Evolutionary conservation across 345 rosid species (phyloP).

Genomic region (Aurinia saxatilis): DNA sequence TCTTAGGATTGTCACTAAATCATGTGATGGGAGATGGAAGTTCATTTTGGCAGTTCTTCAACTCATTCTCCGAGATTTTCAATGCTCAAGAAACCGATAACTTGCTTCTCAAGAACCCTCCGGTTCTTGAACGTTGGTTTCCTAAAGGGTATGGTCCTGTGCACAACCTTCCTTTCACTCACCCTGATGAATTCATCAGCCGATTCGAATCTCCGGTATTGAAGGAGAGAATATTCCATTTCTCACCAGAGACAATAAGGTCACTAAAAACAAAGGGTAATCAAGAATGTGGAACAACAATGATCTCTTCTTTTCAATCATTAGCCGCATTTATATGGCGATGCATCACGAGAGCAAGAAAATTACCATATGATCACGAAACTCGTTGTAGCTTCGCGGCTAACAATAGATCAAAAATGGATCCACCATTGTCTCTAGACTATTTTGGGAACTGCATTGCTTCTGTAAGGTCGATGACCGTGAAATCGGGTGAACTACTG

Average conservation of each 20-base stretch:
- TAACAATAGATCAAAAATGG: slow-evolving; percentile 41
- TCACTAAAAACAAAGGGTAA: slow-evolving; percentile 48
- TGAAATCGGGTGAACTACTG: slow-evolving; percentile 35
- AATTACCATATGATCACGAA: slow-evolving; percentile 15
- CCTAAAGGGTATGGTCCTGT: slow-evolving; percentile 36
- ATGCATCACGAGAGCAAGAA: slow-evolving; percentile 39
- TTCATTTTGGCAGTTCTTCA: slow-evolving; percentile 63
- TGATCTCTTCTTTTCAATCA: slow-evolving; percentile 60
- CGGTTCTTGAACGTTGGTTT: slow-evolving; percentile 42
- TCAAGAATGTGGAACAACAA: slow-evolving; percentile 29
- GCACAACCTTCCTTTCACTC: slow-evolving; percentile 35
- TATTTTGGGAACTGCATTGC: slow-evolving; percentile 54
- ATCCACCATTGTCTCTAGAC: slow-evolving; percentile 35
- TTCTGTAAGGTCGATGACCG: slow-evolving; percentile 14
- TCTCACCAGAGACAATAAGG: slow-evolving; percentile 40
- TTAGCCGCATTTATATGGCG: slow-evolving; percentile 48
- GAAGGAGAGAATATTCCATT: slow-evolving; percentile 48
- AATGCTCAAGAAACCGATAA: slow-evolving; percentile 22
- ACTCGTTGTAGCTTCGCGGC: slow-evolving; percentile 38
- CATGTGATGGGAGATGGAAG: slow-evolving; percentile 53
- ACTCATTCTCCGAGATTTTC: slow-evolving; percentile 50
- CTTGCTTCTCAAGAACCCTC: slow-evolving; percentile 33
- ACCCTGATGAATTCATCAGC: slow-evolving; percentile 33
- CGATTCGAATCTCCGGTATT: slow-evolving; percentile 36
- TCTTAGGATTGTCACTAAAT: slow-evolving; percentile 54